phyloP scores from a whole-genome alignment of 192 early-diverging fungal genomes.

The Coemansia sp. region DNA sequence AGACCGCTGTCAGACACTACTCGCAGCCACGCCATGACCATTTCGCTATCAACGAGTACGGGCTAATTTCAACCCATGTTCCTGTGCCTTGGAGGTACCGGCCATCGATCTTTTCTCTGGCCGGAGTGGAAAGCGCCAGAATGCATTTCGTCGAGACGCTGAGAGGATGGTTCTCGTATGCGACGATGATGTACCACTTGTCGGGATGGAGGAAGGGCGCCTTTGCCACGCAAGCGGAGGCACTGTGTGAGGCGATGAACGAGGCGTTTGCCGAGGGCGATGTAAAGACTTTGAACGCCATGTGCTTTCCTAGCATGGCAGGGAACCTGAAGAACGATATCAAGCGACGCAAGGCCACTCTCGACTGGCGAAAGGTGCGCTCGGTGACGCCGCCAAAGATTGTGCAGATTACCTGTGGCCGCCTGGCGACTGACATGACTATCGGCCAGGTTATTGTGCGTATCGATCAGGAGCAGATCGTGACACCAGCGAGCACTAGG shows the following conservation, averaged over 20 bases:
- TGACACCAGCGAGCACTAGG: constrained; percentile 30
- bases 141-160: neutral
- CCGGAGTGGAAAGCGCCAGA: constrained; percentile 8
- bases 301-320: constrained; percentile 66
- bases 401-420: constrained; percentile 63
- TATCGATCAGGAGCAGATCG: constrained; percentile 68
- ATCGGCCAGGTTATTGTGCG: constrained; percentile 69
- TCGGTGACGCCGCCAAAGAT: constrained; percentile 61
- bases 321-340: constrained; percentile 66
- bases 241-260: constrained; percentile 69
- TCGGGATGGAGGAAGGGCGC: constrained; percentile 58
- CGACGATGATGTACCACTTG: constrained; percentile 32
- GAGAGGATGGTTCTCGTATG: constrained; percentile 18
- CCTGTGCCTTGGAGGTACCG: constrained; percentile 18
- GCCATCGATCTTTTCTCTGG: constrained; percentile 24
- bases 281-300: constrained; percentile 57
- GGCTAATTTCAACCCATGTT: constrained; percentile 28
- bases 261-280: constrained; percentile 71
- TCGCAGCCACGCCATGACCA: constrained; percentile 31
- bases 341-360: constrained; percentile 58
- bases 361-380: constrained; percentile 68
- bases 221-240: constrained; percentile 65
- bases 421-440: constrained; percentile 48
- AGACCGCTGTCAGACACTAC: constrained; percentile 13
- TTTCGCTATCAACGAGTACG: constrained; percentile 39